Evolutionary conservation across 108 stramenopile species (phyloP).

Genomic region (Cyclotella kingstonii): DNA sequence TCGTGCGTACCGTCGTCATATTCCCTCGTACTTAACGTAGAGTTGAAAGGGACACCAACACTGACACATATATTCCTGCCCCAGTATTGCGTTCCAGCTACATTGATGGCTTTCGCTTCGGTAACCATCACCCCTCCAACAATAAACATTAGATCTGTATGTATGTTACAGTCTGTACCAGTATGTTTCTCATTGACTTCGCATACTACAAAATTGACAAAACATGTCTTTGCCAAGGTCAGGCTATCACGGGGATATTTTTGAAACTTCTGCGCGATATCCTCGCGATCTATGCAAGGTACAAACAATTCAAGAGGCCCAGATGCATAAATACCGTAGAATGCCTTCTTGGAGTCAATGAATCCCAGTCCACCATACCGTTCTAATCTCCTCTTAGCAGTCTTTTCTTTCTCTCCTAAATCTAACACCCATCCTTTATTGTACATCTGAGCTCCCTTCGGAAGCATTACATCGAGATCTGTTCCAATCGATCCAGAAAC

Average conservation of each 20-base stretch:
- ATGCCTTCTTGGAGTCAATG: constrained; percentile 67
- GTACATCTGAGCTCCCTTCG: constrained; percentile 47
- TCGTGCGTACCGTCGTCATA: constrained; percentile 8
- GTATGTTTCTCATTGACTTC: constrained; percentile 69
- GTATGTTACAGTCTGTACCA: constrained; percentile 40
- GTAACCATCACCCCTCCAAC: constrained; percentile 49
- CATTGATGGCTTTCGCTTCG: constrained; percentile 19
- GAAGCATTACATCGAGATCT: constrained; percentile 53
- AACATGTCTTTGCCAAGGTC: constrained; percentile 38
- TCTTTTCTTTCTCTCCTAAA: constrained; percentile 51
- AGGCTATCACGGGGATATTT: not conserved
- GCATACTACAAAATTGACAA: constrained; percentile 54
- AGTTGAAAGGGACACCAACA: constrained; percentile 33
- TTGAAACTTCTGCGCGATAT: constrained; percentile 1
- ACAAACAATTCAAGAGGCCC: constrained; percentile 49
- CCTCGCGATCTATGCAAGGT: constrained; percentile 38
- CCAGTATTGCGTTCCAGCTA: constrained; percentile 49
- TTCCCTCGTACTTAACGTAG: constrained; percentile 28
- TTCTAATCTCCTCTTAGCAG: constrained; percentile 47
- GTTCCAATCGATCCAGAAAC: constrained; percentile 47
- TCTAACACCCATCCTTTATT: constrained; percentile 73
- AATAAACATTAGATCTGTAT: constrained; percentile 39
- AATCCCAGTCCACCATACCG: constrained; percentile 59
- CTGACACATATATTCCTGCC: constrained; percentile 56
- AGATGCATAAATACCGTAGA: constrained; percentile 54